Evolutionary conservation across 768 basidiomycete genomes (phyloP), one percentile per base, ranked within the genome.

Genomic region (Phylloporus sp.): DNA sequence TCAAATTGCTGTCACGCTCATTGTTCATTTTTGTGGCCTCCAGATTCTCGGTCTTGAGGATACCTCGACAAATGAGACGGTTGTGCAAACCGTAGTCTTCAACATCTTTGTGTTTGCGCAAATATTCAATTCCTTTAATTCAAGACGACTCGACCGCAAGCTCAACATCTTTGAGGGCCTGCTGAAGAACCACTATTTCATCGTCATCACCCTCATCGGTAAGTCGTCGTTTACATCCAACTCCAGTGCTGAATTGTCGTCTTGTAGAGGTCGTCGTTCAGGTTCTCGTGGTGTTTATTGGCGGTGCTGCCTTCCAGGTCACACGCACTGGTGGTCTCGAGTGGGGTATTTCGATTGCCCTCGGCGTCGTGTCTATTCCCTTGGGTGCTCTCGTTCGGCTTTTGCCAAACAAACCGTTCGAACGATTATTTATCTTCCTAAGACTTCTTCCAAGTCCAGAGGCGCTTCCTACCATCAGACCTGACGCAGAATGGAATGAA

Each of bases 81-180:
- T 82, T 29, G 74, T 94, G 20, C 81, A 84, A 59, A 93, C 95
- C 0, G 71, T 98, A 15, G 90, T 97, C 26, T 99, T 99, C 80
- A 99, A 98, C 59, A 79, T 84, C n/a, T 99, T 97, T 59, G 95
- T 98, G 39, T 97, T 97, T 63, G 89, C 90, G 23, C 96, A 98
- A 66, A 93, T 99, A 56, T 93, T 87, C 77, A 96, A 94, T 69
- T 92, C 90, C 34, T 65, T 97, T 66, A 99, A 97, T 62, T 90
- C 87, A 56, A 76, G 96, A 43, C 76, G 91, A 29, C 72, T 98
- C 37, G 94, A 97, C 59, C 80, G 77, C 49, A 79, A 81, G 40
- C 73, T 93, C 49, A 98, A 99, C 67, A 79, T 98, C 49, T 91
- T 97, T 57, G 82, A 86, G 52, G 90, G 91, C 32, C 77, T 98